Evolutionary conservation across 768 basidiomycete genomes (phyloP), one percentile per base, ranked within the genome.

Genomic region (Boletus bicolor): DNA sequence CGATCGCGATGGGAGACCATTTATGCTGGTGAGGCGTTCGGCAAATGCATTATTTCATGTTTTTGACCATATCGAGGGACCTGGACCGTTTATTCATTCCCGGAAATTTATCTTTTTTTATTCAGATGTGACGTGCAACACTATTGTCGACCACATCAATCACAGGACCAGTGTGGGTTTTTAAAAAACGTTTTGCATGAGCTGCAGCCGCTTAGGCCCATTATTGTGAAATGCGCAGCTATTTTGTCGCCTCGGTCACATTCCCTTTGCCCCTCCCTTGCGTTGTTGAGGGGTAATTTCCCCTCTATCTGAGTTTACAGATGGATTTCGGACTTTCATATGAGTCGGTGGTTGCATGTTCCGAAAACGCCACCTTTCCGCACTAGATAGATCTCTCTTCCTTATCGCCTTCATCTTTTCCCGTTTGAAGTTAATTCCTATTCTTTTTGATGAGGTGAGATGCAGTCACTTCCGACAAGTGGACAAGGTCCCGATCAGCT

Each of bases 301-400:
- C 57, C 51, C 53, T 56, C 55, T 61, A 55, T 61, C 63, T 70
- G 68, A 68, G 68, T 68, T 68, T 70, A 36, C 66, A 62, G 58
- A 46, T 45, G 49, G 49, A 41, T 51, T 68, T 70, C 68, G 67
- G 67, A 68, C 68, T 68, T 68, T 68, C 64, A 66, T 65, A 57
- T 65, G 66, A 24, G 21, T 68, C 60, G 57, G 56, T 65, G 58
- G 58, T 66, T 62, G 46, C 56, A 56, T 61, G 39, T 39, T 65
- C 62, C 68, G 61, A 60, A 66, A 61, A 46, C 49, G 60, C 60
- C 60, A 58, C 59, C 45, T 35, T 60, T 58, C 56, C 58, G 36
- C 65, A 62, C 53, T 32, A 47, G 39, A 34, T 47, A 56, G 53
- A 49, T 38, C 54, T 48, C 49, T 63, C 41, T 53, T 51, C 34